Conservation (phyloP, 768 basidiomycete genomes). For the Boletus reticuloceps region DNA sequence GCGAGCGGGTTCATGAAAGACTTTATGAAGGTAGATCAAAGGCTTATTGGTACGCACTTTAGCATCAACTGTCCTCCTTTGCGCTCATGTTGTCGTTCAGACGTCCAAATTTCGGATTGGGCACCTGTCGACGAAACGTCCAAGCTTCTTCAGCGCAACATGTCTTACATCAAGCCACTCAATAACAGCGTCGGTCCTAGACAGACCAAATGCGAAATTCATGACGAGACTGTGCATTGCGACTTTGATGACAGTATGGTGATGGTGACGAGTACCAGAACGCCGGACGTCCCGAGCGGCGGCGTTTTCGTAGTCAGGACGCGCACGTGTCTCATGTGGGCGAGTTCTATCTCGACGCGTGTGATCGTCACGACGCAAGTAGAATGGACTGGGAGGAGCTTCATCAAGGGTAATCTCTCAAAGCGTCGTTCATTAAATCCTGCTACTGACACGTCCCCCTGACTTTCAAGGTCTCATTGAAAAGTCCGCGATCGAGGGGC, state of each 20-base stretch:
- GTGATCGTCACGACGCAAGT: constrained; percentile 88
- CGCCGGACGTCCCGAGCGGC: constrained; percentile 94
- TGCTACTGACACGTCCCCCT: neutral
- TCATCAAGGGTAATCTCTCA: constrained; percentile 74
- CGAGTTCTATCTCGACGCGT: constrained; percentile 68
- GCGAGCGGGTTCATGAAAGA: constrained; percentile 94
- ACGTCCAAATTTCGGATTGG: constrained; percentile 97
- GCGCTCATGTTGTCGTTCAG: constrained; percentile 38
- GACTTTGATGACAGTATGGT: constrained; percentile 84
- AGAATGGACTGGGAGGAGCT: constrained; percentile 95
- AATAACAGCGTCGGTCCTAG: constrained; percentile 87
- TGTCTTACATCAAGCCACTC: constrained; percentile 96
- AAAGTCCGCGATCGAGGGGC: constrained; percentile 86
- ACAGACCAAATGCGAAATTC: constrained; percentile 93
- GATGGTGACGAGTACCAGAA: constrained; percentile 85
- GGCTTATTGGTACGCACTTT: constrained; percentile 66
- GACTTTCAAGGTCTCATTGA: constrained; percentile 80
- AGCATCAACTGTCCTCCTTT: no score
- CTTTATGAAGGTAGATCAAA: constrained; percentile 88
- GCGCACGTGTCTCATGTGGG: constrained; percentile 93
- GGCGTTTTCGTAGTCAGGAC: constrained; percentile 94
- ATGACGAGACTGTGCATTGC: constrained; percentile 75
- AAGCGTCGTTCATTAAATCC: neutral
- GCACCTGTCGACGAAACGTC: constrained; percentile 59
- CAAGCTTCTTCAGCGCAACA: constrained; percentile 77